These are phyloP conservation scores for Aethionema arabicum DNA, from an alignment of 345 rosid genomes.

Conservation along the genomic window DNA sequence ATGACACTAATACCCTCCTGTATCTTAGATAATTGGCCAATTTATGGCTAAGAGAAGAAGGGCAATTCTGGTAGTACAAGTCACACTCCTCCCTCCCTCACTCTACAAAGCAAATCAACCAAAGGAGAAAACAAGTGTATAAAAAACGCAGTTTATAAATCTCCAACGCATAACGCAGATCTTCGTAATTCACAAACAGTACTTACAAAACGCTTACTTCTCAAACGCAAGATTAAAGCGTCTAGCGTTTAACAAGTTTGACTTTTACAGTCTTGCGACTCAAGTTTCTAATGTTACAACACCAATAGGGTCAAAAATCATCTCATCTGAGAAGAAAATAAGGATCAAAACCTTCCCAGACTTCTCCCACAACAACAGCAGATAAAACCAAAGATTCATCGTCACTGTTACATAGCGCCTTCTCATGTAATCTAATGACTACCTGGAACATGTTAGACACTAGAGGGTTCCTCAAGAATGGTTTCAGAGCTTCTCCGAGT, in stretches of 20 bases:
- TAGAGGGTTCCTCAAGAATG: constrained; percentile 70
- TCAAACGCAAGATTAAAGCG: too few relatives aligned
- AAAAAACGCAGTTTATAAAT: too few relatives aligned
- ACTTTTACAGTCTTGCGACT: not conserved
- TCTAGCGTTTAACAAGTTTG: not conserved
- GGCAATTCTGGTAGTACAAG: not conserved
- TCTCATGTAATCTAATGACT: constrained; percentile 53
- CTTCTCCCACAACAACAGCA: constrained; percentile 31
- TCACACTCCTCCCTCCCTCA: not conserved
- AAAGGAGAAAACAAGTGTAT: too few relatives aligned
- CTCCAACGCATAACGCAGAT: too few relatives aligned
- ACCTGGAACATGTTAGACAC: constrained; percentile 57
- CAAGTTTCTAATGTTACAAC: too few relatives aligned
- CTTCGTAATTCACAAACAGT: too few relatives aligned
- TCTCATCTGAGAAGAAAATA: constrained; percentile 58
- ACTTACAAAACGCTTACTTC: too few relatives aligned
- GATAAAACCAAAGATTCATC: constrained; percentile 24
- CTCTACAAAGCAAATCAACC: not conserved
- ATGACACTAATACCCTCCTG: constrained; percentile 16
- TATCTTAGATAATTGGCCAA: not conserved
- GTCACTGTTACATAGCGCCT: constrained; percentile 19
- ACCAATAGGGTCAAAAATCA: too few relatives aligned
- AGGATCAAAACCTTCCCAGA: constrained; percentile 76
- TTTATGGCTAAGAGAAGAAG: not conserved
- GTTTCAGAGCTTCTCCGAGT: constrained; percentile 55